phyloP scores from a whole-genome alignment of 768 basidiomycete species.

The Neoboletus magnificus region DNA sequence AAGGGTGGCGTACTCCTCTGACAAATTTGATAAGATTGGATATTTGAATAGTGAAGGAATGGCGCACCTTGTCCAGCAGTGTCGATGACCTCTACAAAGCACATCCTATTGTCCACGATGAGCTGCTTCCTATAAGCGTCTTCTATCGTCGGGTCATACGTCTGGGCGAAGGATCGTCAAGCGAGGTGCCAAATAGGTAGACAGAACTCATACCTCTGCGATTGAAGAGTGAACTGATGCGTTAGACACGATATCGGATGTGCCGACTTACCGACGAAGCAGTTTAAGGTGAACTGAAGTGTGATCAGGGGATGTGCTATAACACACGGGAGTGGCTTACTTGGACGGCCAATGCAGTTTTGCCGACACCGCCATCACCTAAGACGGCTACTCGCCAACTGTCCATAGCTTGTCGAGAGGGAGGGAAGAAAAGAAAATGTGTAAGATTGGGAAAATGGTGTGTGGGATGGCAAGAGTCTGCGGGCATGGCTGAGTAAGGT shows the following conservation, averaged over 20 bases:
- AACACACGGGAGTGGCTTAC: slow-evolving; percentile 42
- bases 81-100: slow-evolving; percentile 95
- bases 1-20: slow-evolving; percentile 96
- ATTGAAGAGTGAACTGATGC: slow-evolving; percentile 15
- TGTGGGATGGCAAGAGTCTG: slow-evolving; percentile 17
- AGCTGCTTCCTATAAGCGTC: slow-evolving; percentile 96
- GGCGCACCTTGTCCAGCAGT: slow-evolving; percentile 92
- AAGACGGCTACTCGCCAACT: slow-evolving; percentile 95
- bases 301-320: slow-evolving; percentile 9
- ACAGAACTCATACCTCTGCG: slow-evolving; percentile 49
- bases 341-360: slow-evolving; percentile 95
- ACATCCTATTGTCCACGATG: slow-evolving; percentile 92
- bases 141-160: slow-evolving; percentile 98
- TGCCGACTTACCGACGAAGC: slow-evolving; percentile 80
- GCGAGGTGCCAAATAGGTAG: slow-evolving; percentile 6
- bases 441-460: slow-evolving; percentile 30
- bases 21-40: slow-evolving; percentile 18
- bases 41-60: not conserved
- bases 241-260: slow-evolving; percentile 5
- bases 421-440: slow-evolving; percentile 18
- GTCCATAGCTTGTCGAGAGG: slow-evolving; percentile 60
- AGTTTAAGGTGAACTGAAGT: slow-evolving; percentile 88
- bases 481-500: slow-evolving; percentile 12
- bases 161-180: slow-evolving; percentile 43
- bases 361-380: slow-evolving; percentile 96